Evolutionary conservation across 805 yeast genomes (phyloP), one percentile per base, ranked within the genome.

Genomic region (Metschnikowia borealis): DNA sequence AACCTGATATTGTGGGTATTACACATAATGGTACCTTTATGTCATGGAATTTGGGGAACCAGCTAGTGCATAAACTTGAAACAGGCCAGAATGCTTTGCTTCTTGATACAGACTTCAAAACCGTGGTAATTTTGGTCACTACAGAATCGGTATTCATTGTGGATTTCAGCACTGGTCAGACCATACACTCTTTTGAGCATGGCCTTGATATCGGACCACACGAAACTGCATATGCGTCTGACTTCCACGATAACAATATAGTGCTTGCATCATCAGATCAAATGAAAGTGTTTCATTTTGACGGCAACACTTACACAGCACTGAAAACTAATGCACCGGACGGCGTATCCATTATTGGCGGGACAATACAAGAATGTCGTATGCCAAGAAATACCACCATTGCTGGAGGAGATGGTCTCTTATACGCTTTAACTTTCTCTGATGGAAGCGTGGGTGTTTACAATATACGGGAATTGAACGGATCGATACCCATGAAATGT

Each of bases 391-490:
- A 69, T 42, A 20, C 38, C 8, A 42, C 45, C 2, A 42, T 70
- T 7, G 67, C 66, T 5, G 80, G 80, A 1, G 61, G 63, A n/a
- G 79, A 75, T 56, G 78, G 77, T 1, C 63, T 70, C 14, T 57
- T 70, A 26, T 68, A 60, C 49, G 75, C 69, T 3, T 60, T 75
- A 38, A 63, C 74, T 7, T 55, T 78, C 38, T 64, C 66, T 34
- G 72, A 73, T 33, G 76, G 75, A 15, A 61, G 67, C 13, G 75
- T 78, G 4, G 57, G 72, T 0, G 66, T 77, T 1, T 64, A 78
- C 64, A 73, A 79, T 51, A 64, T 77, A 2, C 63, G 84, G n/a
- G 58, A 44, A 13, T 48, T 53, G 6, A 39, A 29, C 21, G 48
- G 55, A n/a, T n/a, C 38, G 10, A 44, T 55, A 14, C 42, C 47